Conservation (phyloP, 371 early-diverging fungal species). For the Mycotypha africana region DNA sequence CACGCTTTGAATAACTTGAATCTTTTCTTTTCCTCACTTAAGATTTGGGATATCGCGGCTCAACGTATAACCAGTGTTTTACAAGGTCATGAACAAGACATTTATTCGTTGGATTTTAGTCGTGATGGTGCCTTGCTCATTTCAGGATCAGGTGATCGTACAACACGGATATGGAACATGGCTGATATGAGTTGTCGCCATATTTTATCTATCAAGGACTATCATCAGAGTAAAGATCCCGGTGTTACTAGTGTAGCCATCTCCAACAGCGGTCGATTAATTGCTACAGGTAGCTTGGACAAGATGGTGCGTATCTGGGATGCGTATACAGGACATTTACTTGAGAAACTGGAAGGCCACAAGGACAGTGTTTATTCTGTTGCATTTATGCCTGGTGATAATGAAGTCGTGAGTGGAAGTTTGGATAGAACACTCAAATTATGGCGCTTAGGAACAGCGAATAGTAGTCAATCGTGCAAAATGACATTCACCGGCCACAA, state of each 20-base stretch:
- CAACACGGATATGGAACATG: slow-evolving; percentile 81
- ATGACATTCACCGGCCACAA: slow-evolving; percentile 54
- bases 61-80: slow-evolving; percentile 60
- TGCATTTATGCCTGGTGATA: slow-evolving; percentile 91
- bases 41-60: slow-evolving; percentile 70
- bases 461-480: slow-evolving; percentile 39
- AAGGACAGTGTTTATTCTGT: slow-evolving; percentile 92
- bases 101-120: slow-evolving; percentile 92
- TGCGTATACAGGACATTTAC: slow-evolving; percentile 62
- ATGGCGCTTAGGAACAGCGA: slow-evolving; percentile 71
- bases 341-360: slow-evolving; percentile 89
- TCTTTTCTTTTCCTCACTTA: too few relatives aligned
- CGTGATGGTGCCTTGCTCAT: slow-evolving; percentile 84
- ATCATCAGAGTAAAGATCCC: slow-evolving; percentile 75
- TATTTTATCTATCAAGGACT: slow-evolving; percentile 70
- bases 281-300: slow-evolving; percentile 83
- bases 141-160: slow-evolving; percentile 93
- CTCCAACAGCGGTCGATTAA: slow-evolving; percentile 64
- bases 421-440: slow-evolving; percentile 91
- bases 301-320: slow-evolving; percentile 90
- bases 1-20: too few relatives aligned
- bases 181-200: slow-evolving; percentile 67
- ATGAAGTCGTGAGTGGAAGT: slow-evolving; percentile 83
- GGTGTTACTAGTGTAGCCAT: slow-evolving; percentile 93
- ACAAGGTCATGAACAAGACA: slow-evolving; percentile 90